These are phyloP conservation scores for Mucor indicus DNA, from an alignment of 371 early-diverging fungal genomes.

Conservation along the genomic window DNA sequence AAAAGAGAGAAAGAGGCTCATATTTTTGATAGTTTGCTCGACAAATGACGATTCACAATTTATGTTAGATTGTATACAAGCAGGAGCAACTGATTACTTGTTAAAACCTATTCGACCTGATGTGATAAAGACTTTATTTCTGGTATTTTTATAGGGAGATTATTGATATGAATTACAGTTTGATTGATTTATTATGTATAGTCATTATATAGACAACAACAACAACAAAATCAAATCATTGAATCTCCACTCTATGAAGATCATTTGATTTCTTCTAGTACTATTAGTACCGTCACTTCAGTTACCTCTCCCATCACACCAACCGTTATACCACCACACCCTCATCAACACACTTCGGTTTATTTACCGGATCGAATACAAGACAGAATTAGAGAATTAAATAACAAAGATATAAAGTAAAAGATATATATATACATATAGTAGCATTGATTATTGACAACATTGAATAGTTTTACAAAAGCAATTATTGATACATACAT, in stretches of 20 bases:
- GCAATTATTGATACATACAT: conserved; percentile 8
- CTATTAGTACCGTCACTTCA: conserved; percentile 15
- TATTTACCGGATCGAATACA: conserved; percentile 17
- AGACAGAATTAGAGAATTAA: conserved; percentile 17
- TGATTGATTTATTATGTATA: no score
- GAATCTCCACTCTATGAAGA: conserved; percentile 17
- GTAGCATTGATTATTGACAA: background rate
- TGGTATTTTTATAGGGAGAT: conserved; percentile 45
- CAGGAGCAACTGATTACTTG: conserved; percentile 50
- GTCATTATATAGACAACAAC: conserved; percentile 2
- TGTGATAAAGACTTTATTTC: conserved; percentile 50
- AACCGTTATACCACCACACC: background rate
- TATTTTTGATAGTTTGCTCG: conserved; percentile 19
- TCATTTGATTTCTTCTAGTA: conserved; percentile 17
- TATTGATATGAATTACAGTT: no score
- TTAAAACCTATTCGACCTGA: conserved; percentile 46
- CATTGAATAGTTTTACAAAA: conserved; percentile 5
- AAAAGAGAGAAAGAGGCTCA: background rate
- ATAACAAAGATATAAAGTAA: conserved; percentile 17
- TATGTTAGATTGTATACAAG: conserved; percentile 43
- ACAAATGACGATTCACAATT: conserved; percentile 26
- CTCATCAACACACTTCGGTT: conserved; percentile 1
- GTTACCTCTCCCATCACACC: background rate
- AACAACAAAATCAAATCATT: conserved; percentile 3
- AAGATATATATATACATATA: background rate